Evolutionary conservation across 495 filamentous ascomycete species (phyloP), one percentile per base, ranked within the genome.

Genomic region (Neurospora hispaniola): DNA sequence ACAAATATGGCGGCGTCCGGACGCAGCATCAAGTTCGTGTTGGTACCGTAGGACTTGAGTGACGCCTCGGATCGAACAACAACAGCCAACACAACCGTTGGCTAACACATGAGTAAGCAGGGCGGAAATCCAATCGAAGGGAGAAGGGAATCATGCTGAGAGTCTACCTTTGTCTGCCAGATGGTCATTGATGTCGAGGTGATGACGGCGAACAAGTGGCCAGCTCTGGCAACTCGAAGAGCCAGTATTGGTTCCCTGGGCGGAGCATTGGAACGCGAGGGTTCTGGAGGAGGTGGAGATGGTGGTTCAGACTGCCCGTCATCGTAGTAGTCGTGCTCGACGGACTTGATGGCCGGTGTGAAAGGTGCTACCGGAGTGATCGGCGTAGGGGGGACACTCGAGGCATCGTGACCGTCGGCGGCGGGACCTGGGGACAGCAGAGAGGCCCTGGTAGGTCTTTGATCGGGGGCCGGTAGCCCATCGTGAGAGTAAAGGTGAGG

Each of bases 1-100:
- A 97, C 93, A 69, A 97, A 88, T 48, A 98, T 96, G 69, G 91
- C 90, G 31, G 93, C 94, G 80, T 98, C 96, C 0, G 96, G 96
- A 71, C 94, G 92, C 73, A 99, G 88, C 18, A 97, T 85, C 66
- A 99, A 86, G 59, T 91, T 89, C 18, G 90, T 87, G 81, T 97
- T 98, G 12, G 89, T 84, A 27, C 96, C 96, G 78, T 99, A 98
- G 16, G 90, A 90, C 74, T 87, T 85, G 48, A 98, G 78, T 0
- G 96, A 98, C 69, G 88, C 81, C 27, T 85, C 80, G 42, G 96
- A 98, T 72, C 96, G 91, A 74, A 92, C 86, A 42, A 97, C 90
- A 31, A 92, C 88, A 71, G 94, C 94, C 43, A 98, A 87, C 20
- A 97, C 90, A 43, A 92, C 94, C 70, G 92, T 94, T 71, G 96